Evolutionary conservation across 805 yeast species (phyloP), one percentile per base, ranked within the genome.

Genomic region (Suhomyces kilbournensis): DNA sequence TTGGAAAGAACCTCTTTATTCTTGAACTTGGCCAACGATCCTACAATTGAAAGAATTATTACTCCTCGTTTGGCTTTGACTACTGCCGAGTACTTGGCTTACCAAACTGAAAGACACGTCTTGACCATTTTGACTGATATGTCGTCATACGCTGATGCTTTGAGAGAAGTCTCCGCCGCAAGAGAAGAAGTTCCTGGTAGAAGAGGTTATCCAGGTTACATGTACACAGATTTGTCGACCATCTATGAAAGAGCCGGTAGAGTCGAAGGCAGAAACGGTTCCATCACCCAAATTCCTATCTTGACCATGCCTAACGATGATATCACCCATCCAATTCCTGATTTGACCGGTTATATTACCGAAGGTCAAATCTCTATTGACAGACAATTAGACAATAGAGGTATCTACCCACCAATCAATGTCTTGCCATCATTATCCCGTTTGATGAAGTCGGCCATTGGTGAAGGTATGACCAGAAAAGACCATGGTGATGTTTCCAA

Each of bases 101-200:
- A 94, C 72, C 99, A 94, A 78, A 94, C 99, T 23, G 99, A 94
- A 77, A 90, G 97, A 77, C 99, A 94, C 72, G 99, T 94, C 50
- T 84, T 94, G 76, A 94, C 98, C 50, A 93, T 94, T 67, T 83
- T 94, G 70, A 96, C 99, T 48, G 99, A 94, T 78, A 94, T 94
- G 99, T 90, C 97, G 25, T 94, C 99, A n/a, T 94, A 94, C 71
- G 99, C 99, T 40, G 99, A 94, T 73, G 99, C 99, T 40, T 80
- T 94, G 69, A 92, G 99, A 86, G 99, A 94, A 79, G 99, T 94
- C 48, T 91, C 97, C 58, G 99, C 99, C 56, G 99, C 99, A 47
- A 91, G 99, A 82, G 99, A 94, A 77, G 99, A 96, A 78, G 99
- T 94, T 46, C 99, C 99, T 70, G 99, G 99, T 82, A 91, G 99